phyloP scores from a whole-genome alignment of 495 filamentous ascomycete genomes.

The Neurospora sp. region DNA sequence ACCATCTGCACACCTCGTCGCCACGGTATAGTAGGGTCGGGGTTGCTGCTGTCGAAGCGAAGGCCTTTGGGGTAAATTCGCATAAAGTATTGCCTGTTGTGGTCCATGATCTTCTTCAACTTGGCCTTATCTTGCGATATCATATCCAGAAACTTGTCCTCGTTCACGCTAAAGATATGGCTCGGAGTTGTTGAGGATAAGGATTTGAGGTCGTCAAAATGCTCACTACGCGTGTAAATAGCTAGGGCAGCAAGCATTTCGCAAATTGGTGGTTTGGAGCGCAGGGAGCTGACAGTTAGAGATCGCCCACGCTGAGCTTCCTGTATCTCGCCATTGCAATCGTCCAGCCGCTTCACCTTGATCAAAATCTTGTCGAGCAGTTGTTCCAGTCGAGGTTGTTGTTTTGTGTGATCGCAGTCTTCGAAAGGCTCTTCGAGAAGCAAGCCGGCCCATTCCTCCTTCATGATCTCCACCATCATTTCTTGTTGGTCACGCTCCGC shows the following conservation, averaged over 20 bases:
- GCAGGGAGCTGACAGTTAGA: slow-evolving; percentile 21
- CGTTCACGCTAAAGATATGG: slow-evolving; percentile 80
- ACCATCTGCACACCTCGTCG: slow-evolving; percentile 83
- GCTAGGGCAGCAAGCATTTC: slow-evolving; percentile 62
- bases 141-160: slow-evolving; percentile 59
- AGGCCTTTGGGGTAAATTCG: slow-evolving; percentile 76
- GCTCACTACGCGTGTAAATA: slow-evolving; percentile 75
- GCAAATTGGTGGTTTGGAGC: slow-evolving; percentile 49
- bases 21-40: slow-evolving; percentile 78
- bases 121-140: slow-evolving; percentile 22
- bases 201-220: slow-evolving; percentile 56
- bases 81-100: slow-evolving; percentile 82
- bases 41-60: slow-evolving; percentile 74
- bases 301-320: slow-evolving; percentile 14
- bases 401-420: slow-evolving; percentile 33
- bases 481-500: slow-evolving; percentile 71
- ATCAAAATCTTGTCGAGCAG: slow-evolving; percentile 74
- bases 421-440: slow-evolving; percentile 51
- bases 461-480: slow-evolving; percentile 88
- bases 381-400: slow-evolving; percentile 59
- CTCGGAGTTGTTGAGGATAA: slow-evolving; percentile 51
- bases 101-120: slow-evolving; percentile 52
- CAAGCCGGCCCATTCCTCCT: slow-evolving; percentile 65
- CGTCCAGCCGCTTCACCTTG: slow-evolving; percentile 69
- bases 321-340: slow-evolving; percentile 20